These are phyloP conservation scores for Diplodia corticola DNA, from an alignment of 2,329 filamentous ascomycete species.

Conservation along the genomic window DNA sequence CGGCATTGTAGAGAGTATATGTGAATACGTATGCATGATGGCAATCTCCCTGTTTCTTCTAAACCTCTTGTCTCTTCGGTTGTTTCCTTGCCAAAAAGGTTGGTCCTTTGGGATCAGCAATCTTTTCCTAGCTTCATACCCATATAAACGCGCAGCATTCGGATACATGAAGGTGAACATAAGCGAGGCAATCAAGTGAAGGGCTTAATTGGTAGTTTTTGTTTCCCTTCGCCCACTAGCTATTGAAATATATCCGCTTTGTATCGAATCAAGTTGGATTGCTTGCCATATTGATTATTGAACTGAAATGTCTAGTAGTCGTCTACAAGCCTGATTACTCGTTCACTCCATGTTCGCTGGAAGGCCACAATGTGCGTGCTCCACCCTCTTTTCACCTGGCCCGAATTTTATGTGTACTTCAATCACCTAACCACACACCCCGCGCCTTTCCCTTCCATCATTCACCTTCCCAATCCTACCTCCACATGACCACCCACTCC, in stretches of 20 bases:
- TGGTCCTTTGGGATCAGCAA: neutral
- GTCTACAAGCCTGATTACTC: too few relatives aligned
- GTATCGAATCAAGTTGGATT: neutral
- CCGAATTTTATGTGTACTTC: too few relatives aligned
- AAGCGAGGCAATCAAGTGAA: neutral
- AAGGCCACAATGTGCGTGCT: too few relatives aligned
- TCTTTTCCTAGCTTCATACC: conserved; percentile 11
- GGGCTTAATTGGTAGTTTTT: neutral
- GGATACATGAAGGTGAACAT: neutral
- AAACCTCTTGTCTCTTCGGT: neutral
- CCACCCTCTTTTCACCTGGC: too few relatives aligned
- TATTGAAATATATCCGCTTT: neutral
- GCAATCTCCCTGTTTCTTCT: neutral
- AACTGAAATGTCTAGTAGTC: too few relatives aligned
- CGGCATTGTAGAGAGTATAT: conserved; percentile 5
- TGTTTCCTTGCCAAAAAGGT: neutral
- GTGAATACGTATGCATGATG: neutral
- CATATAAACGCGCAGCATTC: neutral
- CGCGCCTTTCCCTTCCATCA: too few relatives aligned
- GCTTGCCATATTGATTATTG: too few relatives aligned
- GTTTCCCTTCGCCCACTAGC: neutral
- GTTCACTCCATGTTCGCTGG: too few relatives aligned
- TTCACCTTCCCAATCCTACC: too few relatives aligned
- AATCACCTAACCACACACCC: too few relatives aligned
- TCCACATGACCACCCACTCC: too few relatives aligned